phyloP scores from a whole-genome alignment of 129 eudicot genomes.

The Flaveria sonorensis region DNA sequence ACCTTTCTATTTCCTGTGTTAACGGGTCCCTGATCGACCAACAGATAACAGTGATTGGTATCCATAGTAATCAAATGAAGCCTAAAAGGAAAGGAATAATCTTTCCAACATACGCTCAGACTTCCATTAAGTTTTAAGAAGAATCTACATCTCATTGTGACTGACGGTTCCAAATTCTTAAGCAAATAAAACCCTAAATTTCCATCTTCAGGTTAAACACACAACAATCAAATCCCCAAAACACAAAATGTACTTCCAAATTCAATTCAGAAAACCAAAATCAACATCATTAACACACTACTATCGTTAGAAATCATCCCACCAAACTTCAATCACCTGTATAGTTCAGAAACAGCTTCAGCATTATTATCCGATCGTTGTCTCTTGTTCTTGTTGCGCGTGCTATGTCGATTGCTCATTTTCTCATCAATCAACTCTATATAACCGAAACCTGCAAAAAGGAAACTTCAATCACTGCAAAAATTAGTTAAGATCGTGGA shows the following conservation, averaged over 20 bases:
- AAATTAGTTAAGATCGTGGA: background rate
- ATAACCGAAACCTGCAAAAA: conserved; percentile 33
- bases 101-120: conserved; percentile 10
- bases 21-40: background rate
- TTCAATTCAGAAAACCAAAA: conserved; percentile 10
- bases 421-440: conserved; percentile 31
- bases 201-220: background rate
- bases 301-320: background rate
- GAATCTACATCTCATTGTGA: conserved; percentile 2
- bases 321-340: conserved; percentile 48
- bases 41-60: background rate
- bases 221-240: conserved; percentile 19
- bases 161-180: background rate
- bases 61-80: background rate
- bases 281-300: conserved; percentile 21
- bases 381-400: conserved; percentile 84
- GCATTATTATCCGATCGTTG: conserved; percentile 72
- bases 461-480: background rate
- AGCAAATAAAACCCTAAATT: background rate
- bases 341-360: conserved; percentile 52
- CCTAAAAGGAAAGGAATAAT: background rate
- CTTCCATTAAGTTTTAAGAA: background rate
- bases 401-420: conserved; percentile 64
- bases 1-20: background rate
- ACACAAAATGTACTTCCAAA: conserved; percentile 22